Percentiles rank a stretch among this genome's conserved stretches.
These are phyloP conservation scores for Teratosphaeria destructans DNA, from an alignment of 2,329 filamentous ascomycete species.

Conservation along the genomic window DNA sequence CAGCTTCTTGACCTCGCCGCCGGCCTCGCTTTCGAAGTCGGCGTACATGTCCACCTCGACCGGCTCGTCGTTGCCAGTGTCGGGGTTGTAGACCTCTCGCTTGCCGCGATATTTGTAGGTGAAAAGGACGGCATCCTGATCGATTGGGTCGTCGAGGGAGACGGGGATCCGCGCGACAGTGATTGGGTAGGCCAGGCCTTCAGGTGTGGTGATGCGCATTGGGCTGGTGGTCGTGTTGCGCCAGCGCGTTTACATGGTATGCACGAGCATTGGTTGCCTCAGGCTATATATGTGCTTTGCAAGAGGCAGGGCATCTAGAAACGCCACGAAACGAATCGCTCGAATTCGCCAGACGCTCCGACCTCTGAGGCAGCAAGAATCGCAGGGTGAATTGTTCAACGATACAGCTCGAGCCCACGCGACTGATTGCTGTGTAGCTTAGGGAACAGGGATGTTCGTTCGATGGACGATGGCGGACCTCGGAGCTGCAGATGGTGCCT, in stretches of 20 bases:
- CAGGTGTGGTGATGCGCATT: constrained; percentile 41
- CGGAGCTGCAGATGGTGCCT: background rate
- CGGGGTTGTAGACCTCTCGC: constrained; percentile 52
- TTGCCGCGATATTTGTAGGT: constrained; percentile 78
- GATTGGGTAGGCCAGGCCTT: constrained; percentile 75
- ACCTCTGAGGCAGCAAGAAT: background rate
- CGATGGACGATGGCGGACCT: no score
- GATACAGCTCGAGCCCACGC: background rate
- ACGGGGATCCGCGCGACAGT: constrained; percentile 80
- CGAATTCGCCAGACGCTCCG: constrained; percentile 9
- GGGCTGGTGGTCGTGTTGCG: constrained; percentile 7
- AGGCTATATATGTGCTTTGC: constrained; percentile 6
- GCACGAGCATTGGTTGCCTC: background rate
- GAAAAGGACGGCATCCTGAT: constrained; percentile 67
- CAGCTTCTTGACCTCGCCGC: constrained; percentile 71
- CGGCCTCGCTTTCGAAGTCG: constrained; percentile 72
- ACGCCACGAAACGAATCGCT: constrained; percentile 4
- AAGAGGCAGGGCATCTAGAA: constrained; percentile 7
- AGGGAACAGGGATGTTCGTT: no score
- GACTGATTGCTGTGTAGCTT: background rate
- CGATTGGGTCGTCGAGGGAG: constrained; percentile 61
- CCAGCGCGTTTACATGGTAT: constrained; percentile 2
- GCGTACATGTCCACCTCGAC: constrained; percentile 61
- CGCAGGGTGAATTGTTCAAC: background rate
- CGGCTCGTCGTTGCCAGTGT: constrained; percentile 54